phyloP scores from a whole-genome alignment of 495 filamentous ascomycete species.

The Trichocladium uniseriatum region DNA sequence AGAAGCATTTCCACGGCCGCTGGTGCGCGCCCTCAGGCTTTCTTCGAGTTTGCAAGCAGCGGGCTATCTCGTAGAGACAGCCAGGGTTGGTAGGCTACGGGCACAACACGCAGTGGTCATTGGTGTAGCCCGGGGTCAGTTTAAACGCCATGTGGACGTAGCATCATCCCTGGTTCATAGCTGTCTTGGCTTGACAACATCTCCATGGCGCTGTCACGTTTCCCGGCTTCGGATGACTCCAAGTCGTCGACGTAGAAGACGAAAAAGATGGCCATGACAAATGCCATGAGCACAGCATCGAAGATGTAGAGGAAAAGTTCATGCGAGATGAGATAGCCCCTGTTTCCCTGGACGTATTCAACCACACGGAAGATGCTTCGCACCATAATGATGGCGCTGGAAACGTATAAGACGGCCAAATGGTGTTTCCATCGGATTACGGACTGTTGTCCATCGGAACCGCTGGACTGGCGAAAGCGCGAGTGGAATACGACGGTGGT shows the following conservation, averaged over 20 bases:
- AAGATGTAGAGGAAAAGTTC: constrained; percentile 57
- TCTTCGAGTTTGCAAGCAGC: too few relatives aligned
- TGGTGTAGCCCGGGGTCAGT: too few relatives aligned
- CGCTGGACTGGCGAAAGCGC: constrained; percentile 1
- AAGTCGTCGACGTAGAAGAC: constrained; percentile 1
- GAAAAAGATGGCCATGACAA: constrained; percentile 28
- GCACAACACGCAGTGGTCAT: too few relatives aligned
- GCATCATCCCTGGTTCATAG: too few relatives aligned
- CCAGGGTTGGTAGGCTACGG: too few relatives aligned
- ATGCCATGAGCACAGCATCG: constrained; percentile 50
- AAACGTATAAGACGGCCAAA: constrained; percentile 44
- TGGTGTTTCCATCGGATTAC: constrained; percentile 39
- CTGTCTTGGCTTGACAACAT: too few relatives aligned
- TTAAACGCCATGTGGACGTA: too few relatives aligned
- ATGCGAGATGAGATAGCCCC: constrained; percentile 38
- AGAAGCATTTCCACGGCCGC: too few relatives aligned
- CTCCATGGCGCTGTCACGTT: too few relatives aligned
- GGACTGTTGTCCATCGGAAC: background rate
- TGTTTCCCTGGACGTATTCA: constrained; percentile 50
- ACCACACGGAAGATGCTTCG: constrained; percentile 52
- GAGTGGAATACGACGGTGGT: constrained; percentile 32
- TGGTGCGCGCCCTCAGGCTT: too few relatives aligned
- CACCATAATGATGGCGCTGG: constrained; percentile 48
- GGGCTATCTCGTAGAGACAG: too few relatives aligned
- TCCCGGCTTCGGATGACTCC: too few relatives aligned